These are phyloP conservation scores for Pisolithus thermaeus DNA, from an alignment of 1,284 basidiomycete species.

Conservation along the genomic window DNA sequence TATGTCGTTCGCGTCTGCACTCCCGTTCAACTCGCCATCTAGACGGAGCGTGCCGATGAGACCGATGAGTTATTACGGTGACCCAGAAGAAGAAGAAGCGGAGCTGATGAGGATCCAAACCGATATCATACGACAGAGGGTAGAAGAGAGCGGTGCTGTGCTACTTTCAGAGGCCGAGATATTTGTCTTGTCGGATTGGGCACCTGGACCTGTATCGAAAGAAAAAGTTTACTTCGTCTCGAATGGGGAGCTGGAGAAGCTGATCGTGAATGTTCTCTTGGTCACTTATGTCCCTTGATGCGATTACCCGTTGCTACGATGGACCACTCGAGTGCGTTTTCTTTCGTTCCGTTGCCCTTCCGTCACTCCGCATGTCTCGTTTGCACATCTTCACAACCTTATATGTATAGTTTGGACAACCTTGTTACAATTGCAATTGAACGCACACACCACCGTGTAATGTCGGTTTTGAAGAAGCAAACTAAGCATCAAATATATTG, in stretches of 20 bases:
- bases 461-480: neutral
- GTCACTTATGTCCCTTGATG: slow-evolving; percentile 52
- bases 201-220: slow-evolving; percentile 47
- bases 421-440: neutral
- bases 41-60: slow-evolving; percentile 28
- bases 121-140: slow-evolving; percentile 46
- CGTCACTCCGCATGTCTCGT: neutral
- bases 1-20: slow-evolving; percentile 17
- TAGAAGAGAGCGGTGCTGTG: slow-evolving; percentile 64
- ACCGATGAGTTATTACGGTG: slow-evolving; percentile 38
- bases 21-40: slow-evolving; percentile 28
- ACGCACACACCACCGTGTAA: neutral
- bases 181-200: slow-evolving; percentile 52
- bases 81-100: slow-evolving; percentile 37
- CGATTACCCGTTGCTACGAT: neutral
- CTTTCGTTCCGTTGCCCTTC: neutral
- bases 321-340: neutral
- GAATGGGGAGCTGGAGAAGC: slow-evolving; percentile 58
- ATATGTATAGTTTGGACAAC: neutral
- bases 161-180: slow-evolving; percentile 59
- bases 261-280: slow-evolving; percentile 67
- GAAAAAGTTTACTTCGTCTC: slow-evolving; percentile 66
- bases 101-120: slow-evolving; percentile 25
- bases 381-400: neutral
- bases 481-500: neutral